Percentiles rank a stretch among this genome's conserved stretches.
Conservation (phyloP, 192 early-diverging fungal species). For the Entomortierella parvispora region DNA sequence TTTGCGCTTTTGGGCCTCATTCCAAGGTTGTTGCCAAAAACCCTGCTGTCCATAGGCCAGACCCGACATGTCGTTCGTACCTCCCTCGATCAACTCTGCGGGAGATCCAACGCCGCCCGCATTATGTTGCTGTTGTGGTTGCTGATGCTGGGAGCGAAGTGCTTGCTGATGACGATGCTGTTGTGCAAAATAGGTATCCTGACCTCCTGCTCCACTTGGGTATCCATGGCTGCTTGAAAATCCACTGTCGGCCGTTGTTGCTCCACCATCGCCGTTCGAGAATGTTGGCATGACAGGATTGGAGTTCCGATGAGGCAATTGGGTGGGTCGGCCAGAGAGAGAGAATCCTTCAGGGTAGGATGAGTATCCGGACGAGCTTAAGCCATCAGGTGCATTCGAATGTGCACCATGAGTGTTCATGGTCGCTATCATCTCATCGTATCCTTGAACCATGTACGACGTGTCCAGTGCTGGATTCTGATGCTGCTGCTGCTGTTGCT, state of each 20-base stretch:
- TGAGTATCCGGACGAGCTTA: background rate
- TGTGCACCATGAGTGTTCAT: background rate
- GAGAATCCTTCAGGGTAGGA: background rate
- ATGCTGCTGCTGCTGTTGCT: slow-evolving; percentile 15
- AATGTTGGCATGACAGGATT: background rate
- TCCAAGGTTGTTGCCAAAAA: slow-evolving; percentile 11
- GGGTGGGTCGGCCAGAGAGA: background rate
- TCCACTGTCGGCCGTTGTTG: slow-evolving; percentile 17
- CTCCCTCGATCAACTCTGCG: background rate
- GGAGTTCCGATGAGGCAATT: slow-evolving; percentile 11
- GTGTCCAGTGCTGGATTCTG: background rate
- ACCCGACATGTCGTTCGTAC: too few relatives aligned
- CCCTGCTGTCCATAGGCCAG: too few relatives aligned
- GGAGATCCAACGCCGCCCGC: background rate
- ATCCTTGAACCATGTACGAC: background rate
- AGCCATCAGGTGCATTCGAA: background rate
- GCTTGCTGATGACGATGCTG: slow-evolving; percentile 4
- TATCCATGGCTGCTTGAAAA: slow-evolving; percentile 23
- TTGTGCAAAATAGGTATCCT: slow-evolving; percentile 30
- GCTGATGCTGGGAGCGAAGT: background rate
- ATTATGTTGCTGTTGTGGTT: slow-evolving; percentile 8
- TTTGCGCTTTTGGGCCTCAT: slow-evolving; percentile 25
- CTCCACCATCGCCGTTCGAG: slow-evolving; percentile 9
- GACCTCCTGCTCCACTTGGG: slow-evolving; percentile 1
- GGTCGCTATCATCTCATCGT: slow-evolving; percentile 5